phyloP scores from a whole-genome alignment of 1,139 yeast genomes.

The Pichia cactophila region DNA sequence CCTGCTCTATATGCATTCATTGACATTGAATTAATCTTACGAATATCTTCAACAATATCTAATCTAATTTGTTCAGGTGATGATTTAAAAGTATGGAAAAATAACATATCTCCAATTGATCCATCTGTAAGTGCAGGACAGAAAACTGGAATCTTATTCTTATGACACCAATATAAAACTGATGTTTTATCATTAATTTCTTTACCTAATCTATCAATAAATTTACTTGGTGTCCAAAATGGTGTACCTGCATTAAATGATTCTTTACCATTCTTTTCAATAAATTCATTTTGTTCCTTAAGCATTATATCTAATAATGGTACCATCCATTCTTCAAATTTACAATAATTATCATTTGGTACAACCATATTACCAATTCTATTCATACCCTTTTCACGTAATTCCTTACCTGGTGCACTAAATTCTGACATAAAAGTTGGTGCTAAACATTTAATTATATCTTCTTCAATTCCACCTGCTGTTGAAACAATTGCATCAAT shows the following conservation, averaged over 20 bases:
- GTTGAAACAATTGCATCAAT: constrained; percentile 91
- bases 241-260: constrained; percentile 54
- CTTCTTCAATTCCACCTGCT: constrained; percentile 98
- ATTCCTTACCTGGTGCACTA: constrained; percentile 64
- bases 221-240: constrained; percentile 88
- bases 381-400: constrained; percentile 93
- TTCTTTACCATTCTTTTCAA: constrained; percentile 39
- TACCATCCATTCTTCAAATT: constrained; percentile 96
- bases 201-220: constrained; percentile 88
- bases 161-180: constrained; percentile 97
- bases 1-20: constrained; percentile 97
- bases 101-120: constrained; percentile 96
- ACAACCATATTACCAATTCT: constrained; percentile 94
- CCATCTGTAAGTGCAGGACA: constrained; percentile 99
- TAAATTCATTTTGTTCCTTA: constrained; percentile 76
- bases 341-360: constrained; percentile 96
- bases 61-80: constrained; percentile 83
- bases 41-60: constrained; percentile 90
- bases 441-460: constrained; percentile 88
- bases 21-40: constrained; percentile 83
- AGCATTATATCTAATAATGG: constrained; percentile 83
- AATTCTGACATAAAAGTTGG: constrained; percentile 95
- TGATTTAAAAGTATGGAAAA: constrained; percentile 94
- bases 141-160: constrained; percentile 89
- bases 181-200: constrained; percentile 90